A percentile compares a stretch with the other conserved stretches of the same genome.
Conservation (phyloP, 768 basidiomycete species). For the Chalciporus chontae region DNA sequence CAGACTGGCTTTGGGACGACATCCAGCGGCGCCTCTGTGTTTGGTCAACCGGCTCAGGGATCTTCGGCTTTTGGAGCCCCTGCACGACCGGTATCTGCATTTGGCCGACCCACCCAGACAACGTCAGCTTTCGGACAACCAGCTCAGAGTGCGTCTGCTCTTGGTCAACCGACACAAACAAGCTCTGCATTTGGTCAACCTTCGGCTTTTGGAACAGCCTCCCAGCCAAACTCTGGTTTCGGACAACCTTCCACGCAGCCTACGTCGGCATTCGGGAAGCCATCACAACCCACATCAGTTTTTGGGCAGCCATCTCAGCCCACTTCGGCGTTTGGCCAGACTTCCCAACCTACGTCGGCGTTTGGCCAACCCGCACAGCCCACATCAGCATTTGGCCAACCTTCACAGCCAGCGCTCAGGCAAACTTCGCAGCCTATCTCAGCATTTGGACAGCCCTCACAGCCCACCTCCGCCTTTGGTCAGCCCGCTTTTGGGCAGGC, state of each 20-base stretch:
- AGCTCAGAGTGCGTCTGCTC: conserved; percentile 23
- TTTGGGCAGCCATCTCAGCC: conserved; percentile 30
- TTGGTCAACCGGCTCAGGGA: conserved; percentile 27
- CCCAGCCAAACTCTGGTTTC: conserved; percentile 26
- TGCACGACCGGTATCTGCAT: conserved; percentile 31
- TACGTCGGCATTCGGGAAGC: conserved; percentile 32
- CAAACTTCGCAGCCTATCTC: conserved; percentile 31
- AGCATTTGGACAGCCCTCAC: conserved; percentile 29
- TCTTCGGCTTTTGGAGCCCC: conserved; percentile 36
- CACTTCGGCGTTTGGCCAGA: conserved; percentile 27
- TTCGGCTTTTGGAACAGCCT: conserved; percentile 34
- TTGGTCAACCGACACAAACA: conserved; percentile 31
- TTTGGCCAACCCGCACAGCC: conserved; percentile 37
- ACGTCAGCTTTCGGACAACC: conserved; percentile 38
- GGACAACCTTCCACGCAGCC: conserved; percentile 28
- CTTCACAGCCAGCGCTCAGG: conserved; percentile 35
- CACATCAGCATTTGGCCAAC: conserved; percentile 24
- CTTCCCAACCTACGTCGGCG: conserved; percentile 28
- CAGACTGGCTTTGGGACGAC: conserved; percentile 28
- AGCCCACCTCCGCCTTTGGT: conserved; percentile 32
- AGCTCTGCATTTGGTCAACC: conserved; percentile 38
- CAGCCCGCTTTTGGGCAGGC: conserved; percentile 36
- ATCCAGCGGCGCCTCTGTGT: conserved; percentile 14
- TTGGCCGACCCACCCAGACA: conserved; percentile 36
- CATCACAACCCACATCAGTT: conserved; percentile 29